Percentiles rank a stretch among this genome's conserved stretches.
phyloP scores from a whole-genome alignment of 148 eudicot species.

The Cornus florida region DNA sequence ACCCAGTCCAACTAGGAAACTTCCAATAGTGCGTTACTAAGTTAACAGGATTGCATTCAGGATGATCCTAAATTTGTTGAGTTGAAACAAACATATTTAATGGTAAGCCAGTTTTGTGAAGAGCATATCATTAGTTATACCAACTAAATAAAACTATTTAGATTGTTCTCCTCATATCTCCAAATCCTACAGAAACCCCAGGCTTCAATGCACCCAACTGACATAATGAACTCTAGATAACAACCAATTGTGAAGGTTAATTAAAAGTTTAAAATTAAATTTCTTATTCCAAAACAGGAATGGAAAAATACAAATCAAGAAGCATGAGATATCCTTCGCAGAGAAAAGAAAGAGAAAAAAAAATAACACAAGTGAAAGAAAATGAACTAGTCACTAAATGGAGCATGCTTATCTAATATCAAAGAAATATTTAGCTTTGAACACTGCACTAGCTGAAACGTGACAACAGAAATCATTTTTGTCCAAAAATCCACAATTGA shows the following conservation, averaged over 20 bases:
- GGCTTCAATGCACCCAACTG: neutral
- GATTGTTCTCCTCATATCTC: neutral
- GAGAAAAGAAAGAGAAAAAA: too few relatives aligned
- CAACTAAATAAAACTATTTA: neutral
- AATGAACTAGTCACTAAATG: too few relatives aligned
- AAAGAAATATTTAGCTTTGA: too few relatives aligned
- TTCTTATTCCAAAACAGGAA: too few relatives aligned
- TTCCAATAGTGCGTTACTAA: neutral
- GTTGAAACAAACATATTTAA: neutral
- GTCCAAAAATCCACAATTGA: neutral
- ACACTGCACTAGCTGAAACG: too few relatives aligned
- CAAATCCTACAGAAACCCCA: neutral
- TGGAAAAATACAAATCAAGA: too few relatives aligned
- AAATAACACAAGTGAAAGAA: too few relatives aligned
- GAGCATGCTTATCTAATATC: too few relatives aligned
- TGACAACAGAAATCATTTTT: too few relatives aligned
- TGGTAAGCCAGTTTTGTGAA: neutral
- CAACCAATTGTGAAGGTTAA: neutral
- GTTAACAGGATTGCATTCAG: neutral
- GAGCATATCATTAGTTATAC: neutral
- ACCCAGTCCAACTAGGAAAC: neutral
- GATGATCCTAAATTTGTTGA: neutral
- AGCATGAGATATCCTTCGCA: too few relatives aligned
- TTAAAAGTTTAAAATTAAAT: too few relatives aligned
- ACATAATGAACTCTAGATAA: neutral